These are phyloP conservation scores for Chlorella sp. DNA, from an alignment of 139 green algal species.

Conservation along the genomic window DNA sequence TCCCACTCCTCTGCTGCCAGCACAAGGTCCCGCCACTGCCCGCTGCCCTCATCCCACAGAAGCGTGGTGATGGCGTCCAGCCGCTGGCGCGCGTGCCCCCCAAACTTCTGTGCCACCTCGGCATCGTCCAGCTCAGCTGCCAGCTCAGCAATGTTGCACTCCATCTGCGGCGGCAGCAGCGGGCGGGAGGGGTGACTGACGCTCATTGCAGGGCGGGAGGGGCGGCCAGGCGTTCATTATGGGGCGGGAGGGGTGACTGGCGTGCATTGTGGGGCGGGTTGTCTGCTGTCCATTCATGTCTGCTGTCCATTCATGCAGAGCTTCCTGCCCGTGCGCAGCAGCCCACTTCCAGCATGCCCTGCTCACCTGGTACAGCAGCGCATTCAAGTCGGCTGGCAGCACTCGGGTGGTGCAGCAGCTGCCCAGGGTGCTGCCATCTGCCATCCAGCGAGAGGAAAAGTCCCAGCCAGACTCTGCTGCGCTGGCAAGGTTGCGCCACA, in stretches of 20 bases:
- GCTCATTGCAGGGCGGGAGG: too few species aligned
- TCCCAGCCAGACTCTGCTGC: slow-evolving; percentile 95
- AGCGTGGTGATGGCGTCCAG: slow-evolving; percentile 68
- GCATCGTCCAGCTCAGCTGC: slow-evolving; percentile 38
- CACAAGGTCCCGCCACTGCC: slow-evolving; percentile 79
- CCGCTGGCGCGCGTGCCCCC: slow-evolving; percentile 27
- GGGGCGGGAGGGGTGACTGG: too few species aligned
- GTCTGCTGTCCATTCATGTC: too few species aligned
- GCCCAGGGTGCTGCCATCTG: slow-evolving; percentile 65
- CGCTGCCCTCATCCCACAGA: slow-evolving; percentile 71
- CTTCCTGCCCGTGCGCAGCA: neutral
- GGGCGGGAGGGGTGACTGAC: too few species aligned
- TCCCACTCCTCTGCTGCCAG: slow-evolving; percentile 32
- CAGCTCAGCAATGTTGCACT: slow-evolving; percentile 60
- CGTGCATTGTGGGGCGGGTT: too few species aligned
- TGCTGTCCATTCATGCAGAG: too few species aligned
- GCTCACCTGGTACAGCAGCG: slow-evolving; percentile 69
- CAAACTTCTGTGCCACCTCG: slow-evolving; percentile 7
- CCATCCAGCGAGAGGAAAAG: slow-evolving; percentile 87
- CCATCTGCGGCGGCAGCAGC: slow-evolving; percentile 46
- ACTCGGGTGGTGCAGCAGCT: slow-evolving; percentile 77
- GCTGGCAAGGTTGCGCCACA: slow-evolving; percentile 86
- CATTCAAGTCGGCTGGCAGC: slow-evolving; percentile 94
- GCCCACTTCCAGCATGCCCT: too few species aligned
- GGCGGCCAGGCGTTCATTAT: neutral